Conservation (phyloP, 257 asterid genomes). For the Solanum piurae region DNA sequence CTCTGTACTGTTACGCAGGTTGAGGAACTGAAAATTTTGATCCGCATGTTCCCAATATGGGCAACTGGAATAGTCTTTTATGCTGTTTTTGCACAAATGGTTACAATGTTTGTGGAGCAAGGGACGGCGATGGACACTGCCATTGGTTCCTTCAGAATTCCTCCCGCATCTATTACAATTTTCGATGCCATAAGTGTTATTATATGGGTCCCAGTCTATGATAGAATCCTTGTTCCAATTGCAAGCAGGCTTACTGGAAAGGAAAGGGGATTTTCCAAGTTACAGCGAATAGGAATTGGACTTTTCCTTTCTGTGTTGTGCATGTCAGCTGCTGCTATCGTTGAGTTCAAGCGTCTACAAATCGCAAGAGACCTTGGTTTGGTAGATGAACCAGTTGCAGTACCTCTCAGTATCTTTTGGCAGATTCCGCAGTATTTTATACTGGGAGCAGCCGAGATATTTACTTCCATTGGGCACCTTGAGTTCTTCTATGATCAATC, state of each 20-base stretch:
- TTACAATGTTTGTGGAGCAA: constrained; percentile 82
- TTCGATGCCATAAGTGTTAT: constrained; percentile 72
- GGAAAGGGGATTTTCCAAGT: constrained; percentile 58
- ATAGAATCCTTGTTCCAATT: constrained; percentile 59
- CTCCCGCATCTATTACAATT: constrained; percentile 69
- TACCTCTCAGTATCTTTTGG: constrained; percentile 60
- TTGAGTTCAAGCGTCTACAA: constrained; percentile 50
- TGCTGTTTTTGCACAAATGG: constrained; percentile 77
- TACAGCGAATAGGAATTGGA: constrained; percentile 82
- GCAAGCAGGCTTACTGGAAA: constrained; percentile 59
- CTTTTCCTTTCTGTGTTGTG: constrained; percentile 55
- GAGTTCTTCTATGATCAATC: constrained; percentile 92
- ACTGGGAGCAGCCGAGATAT: constrained; percentile 69
- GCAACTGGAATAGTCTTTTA: constrained; percentile 76
- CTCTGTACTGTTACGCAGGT: constrained; percentile 83
- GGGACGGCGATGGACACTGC: constrained; percentile 84
- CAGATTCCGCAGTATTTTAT: constrained; percentile 68
- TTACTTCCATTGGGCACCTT: constrained; percentile 62
- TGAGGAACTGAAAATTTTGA: constrained; percentile 69
- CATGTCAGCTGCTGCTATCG: constrained; percentile 73
- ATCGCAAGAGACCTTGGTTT: constrained; percentile 38
- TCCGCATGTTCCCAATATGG: constrained; percentile 89
- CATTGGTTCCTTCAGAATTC: constrained; percentile 63
- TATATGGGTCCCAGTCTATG: constrained; percentile 78
- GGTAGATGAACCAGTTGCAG: constrained; percentile 30